Conservation (phyloP, 1,139 yeast genomes). For the Chernovozyma sophiae-reginae region DNA sequence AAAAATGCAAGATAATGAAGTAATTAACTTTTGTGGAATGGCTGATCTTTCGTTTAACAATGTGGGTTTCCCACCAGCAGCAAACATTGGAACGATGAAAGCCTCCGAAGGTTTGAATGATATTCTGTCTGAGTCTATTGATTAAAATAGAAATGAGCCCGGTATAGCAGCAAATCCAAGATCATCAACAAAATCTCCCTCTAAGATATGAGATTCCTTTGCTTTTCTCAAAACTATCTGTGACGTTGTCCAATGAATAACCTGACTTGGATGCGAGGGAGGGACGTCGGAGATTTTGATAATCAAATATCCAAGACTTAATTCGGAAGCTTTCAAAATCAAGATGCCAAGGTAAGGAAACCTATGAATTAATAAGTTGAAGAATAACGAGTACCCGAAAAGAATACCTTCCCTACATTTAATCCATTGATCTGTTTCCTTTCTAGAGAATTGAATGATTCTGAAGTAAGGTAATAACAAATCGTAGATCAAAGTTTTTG, state of each 20-base stretch:
- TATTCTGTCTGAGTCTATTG: too few species aligned
- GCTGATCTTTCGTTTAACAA: too few species aligned
- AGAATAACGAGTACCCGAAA: conserved; percentile 56
- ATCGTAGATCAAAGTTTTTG: conserved; percentile 35
- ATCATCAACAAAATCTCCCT: conserved; percentile 8
- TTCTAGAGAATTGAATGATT: conserved; percentile 36
- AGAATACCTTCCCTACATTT: conserved; percentile 54
- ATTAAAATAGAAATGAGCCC: conserved; percentile 5
- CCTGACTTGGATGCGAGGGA: conserved; percentile 26
- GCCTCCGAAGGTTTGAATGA: too few species aligned
- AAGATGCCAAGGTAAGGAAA: conserved; percentile 47
- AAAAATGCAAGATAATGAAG: conserved; percentile 2
- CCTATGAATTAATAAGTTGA: conserved; percentile 35
- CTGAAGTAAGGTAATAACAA: conserved; percentile 51
- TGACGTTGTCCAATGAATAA: conserved; percentile 29
- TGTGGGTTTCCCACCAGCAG: too few species aligned
- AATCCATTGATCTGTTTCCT: conserved; percentile 50
- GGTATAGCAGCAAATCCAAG: conserved; percentile 4
- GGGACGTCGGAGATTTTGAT: conserved; percentile 53
- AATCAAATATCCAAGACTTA: conserved; percentile 50
- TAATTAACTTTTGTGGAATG: too few species aligned
- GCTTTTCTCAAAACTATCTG: conserved; percentile 29
- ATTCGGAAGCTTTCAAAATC: conserved; percentile 53
- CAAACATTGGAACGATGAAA: too few species aligned
- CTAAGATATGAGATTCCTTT: conserved; percentile 3